Percentiles rank a stretch among this genome's conserved stretches.
Evolutionary conservation across 192 early-diverging fungal species (phyloP).

Genomic region (Chytriomyces confervae): DNA sequence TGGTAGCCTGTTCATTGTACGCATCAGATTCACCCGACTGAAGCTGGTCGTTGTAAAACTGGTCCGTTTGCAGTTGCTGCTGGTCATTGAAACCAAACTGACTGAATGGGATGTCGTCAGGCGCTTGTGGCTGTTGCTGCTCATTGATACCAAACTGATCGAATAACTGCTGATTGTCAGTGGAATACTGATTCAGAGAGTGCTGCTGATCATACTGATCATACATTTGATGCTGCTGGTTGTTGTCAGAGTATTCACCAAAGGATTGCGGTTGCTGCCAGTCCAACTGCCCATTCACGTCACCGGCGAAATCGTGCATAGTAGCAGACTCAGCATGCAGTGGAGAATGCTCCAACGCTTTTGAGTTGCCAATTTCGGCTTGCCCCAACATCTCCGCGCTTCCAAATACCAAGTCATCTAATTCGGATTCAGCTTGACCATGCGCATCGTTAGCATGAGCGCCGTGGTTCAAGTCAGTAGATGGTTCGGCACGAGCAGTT

Average conservation of each 20-base stretch:
- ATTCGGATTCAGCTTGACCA: neutral
- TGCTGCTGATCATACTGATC: conserved; percentile 1
- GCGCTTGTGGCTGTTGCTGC: neutral
- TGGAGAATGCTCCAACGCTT: neutral
- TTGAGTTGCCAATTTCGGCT: neutral
- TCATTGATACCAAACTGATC: neutral
- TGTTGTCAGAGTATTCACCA: neutral
- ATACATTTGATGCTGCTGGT: neutral
- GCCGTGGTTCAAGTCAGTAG: too few relatives aligned
- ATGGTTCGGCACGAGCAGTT: too few relatives aligned
- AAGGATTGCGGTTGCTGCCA: neutral
- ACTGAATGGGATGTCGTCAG: neutral
- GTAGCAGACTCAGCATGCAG: neutral
- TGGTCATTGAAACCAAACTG: neutral
- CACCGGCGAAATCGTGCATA: neutral
- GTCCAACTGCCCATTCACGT: neutral
- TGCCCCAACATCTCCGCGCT: neutral
- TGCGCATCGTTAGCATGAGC: neutral
- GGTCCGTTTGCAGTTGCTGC: neutral
- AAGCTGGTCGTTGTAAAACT: neutral
- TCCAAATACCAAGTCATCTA: conserved; percentile 3
- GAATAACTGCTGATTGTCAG: neutral
- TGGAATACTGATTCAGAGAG: neutral
- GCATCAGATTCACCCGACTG: neutral
- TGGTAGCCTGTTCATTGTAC: neutral